Percentiles rank a stretch among this genome's conserved stretches.
Conservation (phyloP, 129 eudicot species). For the Saussurea involucrata region DNA sequence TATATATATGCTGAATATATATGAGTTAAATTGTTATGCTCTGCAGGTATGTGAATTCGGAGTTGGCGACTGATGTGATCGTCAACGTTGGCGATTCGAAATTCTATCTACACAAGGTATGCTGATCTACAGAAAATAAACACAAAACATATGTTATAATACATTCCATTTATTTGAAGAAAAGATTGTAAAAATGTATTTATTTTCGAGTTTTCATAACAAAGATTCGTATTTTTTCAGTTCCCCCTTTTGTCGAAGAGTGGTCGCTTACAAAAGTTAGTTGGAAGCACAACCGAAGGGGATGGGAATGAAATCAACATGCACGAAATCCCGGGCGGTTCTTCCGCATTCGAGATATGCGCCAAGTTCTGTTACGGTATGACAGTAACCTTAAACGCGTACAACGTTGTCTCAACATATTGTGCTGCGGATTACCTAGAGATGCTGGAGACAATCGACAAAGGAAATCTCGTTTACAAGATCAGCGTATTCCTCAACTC, state of each 20-base stretch:
- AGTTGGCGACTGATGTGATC: conserved; percentile 70
- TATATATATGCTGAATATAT: no score
- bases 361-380: conserved; percentile 96
- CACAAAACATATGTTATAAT: not conserved
- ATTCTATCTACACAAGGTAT: conserved; percentile 93
- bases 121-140: conserved; percentile 11
- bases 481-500: conserved; percentile 79
- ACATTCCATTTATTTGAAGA: not conserved
- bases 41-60: conserved; percentile 81
- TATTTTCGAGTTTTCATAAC: conserved; percentile 2
- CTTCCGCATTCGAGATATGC: conserved; percentile 78
- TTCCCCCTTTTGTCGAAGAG: conserved; percentile 93
- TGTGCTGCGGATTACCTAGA: conserved; percentile 96
- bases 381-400: conserved; percentile 88
- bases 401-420: conserved; percentile 67
- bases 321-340: conserved; percentile 85
- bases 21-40: not conserved
- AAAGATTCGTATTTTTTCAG: conserved; percentile 44
- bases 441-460: conserved; percentile 80
- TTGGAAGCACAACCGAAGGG: conserved; percentile 50
- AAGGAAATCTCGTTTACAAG: conserved; percentile 89
- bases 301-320: conserved; percentile 48
- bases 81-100: conserved; percentile 74
- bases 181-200: not conserved
- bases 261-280: conserved; percentile 64